Evolutionary conservation across 1,139 yeast genomes (phyloP).

Genomic region (Lodderomyces metapsilosis): DNA sequence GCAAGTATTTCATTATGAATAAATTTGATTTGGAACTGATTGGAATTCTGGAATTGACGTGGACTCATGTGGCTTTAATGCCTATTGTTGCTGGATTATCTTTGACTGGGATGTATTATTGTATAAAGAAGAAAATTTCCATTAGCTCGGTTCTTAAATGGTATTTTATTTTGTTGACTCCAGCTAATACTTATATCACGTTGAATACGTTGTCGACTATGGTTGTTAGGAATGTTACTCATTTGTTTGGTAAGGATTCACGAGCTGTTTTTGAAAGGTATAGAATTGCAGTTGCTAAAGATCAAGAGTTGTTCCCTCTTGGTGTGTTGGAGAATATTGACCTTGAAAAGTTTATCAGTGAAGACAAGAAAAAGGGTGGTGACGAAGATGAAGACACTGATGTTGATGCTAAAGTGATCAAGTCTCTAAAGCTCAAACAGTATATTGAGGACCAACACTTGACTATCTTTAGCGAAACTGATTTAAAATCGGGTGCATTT

Average conservation of each 20-base stretch:
- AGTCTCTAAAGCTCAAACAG: conserved; percentile 5
- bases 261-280: conserved; percentile 19
- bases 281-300: conserved; percentile 19
- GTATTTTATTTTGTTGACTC: conserved; percentile 29
- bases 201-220: conserved; percentile 10
- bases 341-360: conserved; percentile 7
- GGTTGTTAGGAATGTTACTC: conserved; percentile 14
- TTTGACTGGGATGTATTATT: conserved; percentile 35
- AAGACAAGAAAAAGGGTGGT: conserved; percentile 9
- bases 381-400: neutral
- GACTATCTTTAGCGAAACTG: conserved; percentile 1
- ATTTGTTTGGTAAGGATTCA: conserved; percentile 16
- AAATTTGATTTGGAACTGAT: conserved; percentile 17
- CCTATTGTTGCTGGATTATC: conserved; percentile 41
- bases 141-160: conserved; percentile 29
- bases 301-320: conserved; percentile 21
- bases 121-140: conserved; percentile 22
- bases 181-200: conserved; percentile 17
- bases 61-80: conserved; percentile 28
- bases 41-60: conserved; percentile 6
- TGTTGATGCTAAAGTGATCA: neutral
- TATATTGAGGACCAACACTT: conserved; percentile 9
- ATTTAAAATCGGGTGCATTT: neutral
- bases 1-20: conserved; percentile 13
- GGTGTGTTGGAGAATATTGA: conserved; percentile 16